phyloP scores from a whole-genome alignment of 1,139 yeast genomes.

The Pichia inconspicua region DNA sequence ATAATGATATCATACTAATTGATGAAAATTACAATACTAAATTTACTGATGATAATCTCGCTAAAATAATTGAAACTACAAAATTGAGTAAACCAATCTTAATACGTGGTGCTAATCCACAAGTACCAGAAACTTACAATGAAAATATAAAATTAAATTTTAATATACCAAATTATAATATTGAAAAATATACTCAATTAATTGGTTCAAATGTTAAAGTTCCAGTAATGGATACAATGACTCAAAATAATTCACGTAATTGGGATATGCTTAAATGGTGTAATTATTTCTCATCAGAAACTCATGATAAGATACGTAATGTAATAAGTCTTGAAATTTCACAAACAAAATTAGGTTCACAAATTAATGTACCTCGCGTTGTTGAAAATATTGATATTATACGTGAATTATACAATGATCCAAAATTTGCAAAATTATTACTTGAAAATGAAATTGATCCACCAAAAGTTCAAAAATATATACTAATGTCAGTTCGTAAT shows the following conservation, averaged over 20 bases:
- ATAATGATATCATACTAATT: conserved; percentile 5
- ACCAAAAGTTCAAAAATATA: conserved; percentile 75
- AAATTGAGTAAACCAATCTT: conserved; percentile 30
- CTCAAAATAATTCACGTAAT: conserved; percentile 58
- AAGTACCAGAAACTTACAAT: conserved; percentile 9
- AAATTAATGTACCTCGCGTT: conserved; percentile 53
- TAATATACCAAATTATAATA: conserved; percentile 40
- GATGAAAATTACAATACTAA: conserved; percentile 8
- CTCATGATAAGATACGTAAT: conserved; percentile 63
- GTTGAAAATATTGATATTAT: conserved; percentile 68
- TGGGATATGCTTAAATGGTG: conserved; percentile 76
- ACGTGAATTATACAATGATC: conserved; percentile 49
- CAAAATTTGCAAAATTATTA: conserved; percentile 7
- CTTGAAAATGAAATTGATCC: conserved; percentile 10
- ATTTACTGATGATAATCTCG: conserved; percentile 29
- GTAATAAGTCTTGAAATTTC: conserved; percentile 80
- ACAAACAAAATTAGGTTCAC: conserved; percentile 42
- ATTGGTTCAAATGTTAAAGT: conserved; percentile 60
- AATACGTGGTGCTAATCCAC: conserved; percentile 21
- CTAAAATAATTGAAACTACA: conserved; percentile 37
- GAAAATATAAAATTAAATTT: conserved; percentile 36
- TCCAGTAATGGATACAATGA: conserved; percentile 86
- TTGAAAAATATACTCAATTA: conserved; percentile 48
- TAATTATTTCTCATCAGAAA: conserved; percentile 50
- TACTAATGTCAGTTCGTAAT: conserved; percentile 76